Conservation (phyloP, 2,329 filamentous ascomycete species). For the Byssochlamys sp. region DNA sequence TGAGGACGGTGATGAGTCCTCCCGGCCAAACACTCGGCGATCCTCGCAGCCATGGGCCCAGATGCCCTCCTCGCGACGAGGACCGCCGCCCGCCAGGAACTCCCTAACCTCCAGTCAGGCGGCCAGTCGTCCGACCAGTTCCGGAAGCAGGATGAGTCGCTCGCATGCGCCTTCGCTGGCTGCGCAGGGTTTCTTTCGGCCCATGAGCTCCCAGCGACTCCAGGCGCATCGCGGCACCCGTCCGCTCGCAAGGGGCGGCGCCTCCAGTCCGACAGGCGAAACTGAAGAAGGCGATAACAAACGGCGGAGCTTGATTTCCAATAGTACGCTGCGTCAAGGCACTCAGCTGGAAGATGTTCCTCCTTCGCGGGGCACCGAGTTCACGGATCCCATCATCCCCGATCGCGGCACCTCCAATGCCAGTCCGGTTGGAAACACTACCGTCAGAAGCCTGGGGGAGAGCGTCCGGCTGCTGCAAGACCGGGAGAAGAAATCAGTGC, state of each 20-base stretch:
- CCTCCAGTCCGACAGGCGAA: conserved; percentile 30
- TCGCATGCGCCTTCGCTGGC: conserved; percentile 85
- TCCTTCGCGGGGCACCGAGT: conserved; percentile 71
- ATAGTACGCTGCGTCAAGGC: conserved; percentile 37
- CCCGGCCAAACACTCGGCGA: conserved; percentile 29
- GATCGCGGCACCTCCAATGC: conserved; percentile 65
- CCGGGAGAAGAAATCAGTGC: conserved; percentile 31
- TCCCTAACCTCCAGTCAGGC: conserved; percentile 36
- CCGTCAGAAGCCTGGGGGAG: conserved; percentile 58
- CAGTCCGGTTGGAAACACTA: conserved; percentile 55
- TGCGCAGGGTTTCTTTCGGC: conserved; percentile 84
- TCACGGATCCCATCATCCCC: conserved; percentile 62
- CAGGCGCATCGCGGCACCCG: conserved; percentile 72
- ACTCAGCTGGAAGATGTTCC: conserved; percentile 33
- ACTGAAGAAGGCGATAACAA: conserved; percentile 40
- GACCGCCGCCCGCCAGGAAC: conserved; percentile 31
- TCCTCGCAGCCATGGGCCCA: conserved; percentile 49
- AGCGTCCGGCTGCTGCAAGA: conserved; percentile 69
- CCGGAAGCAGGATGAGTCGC: conserved; percentile 59
- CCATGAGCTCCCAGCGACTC: conserved; percentile 90
- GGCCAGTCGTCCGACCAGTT: conserved; percentile 39
- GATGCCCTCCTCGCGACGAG: conserved; percentile 49
- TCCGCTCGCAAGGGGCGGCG: conserved; percentile 29
- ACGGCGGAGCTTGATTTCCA: conserved; percentile 52
- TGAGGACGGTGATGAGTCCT: conserved; percentile 41